phyloP scores from a whole-genome alignment of 495 filamentous ascomycete species.

The Aspergillus taichungensis region DNA sequence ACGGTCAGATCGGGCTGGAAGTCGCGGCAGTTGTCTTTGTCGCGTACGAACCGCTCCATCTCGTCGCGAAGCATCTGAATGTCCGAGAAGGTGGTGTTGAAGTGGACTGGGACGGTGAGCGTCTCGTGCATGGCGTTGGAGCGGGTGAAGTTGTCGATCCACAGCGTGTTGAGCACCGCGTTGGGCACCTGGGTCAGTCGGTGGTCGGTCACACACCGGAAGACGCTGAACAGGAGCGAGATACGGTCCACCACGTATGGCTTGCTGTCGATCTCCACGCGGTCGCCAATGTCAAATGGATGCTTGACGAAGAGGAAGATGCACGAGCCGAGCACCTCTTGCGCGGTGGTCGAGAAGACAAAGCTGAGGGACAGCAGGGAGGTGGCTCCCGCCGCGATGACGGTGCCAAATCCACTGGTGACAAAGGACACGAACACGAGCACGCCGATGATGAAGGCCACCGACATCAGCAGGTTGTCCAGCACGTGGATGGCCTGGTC shows the following conservation, averaged over 20 bases:
- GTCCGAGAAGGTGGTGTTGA: conserved; percentile 80
- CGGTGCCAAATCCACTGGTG: conserved; percentile 73
- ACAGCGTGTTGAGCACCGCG: conserved; percentile 78
- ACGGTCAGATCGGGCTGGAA: conserved; percentile 80
- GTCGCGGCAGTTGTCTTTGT: conserved; percentile 81
- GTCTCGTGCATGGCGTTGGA: conserved; percentile 87
- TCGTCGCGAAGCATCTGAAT: conserved; percentile 73
- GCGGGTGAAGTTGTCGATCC: conserved; percentile 88
- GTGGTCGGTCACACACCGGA: conserved; percentile 71
- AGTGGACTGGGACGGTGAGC: conserved; percentile 67
- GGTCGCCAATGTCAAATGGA: conserved; percentile 86
- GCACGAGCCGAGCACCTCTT: conserved; percentile 91
- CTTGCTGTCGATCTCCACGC: conserved; percentile 68
- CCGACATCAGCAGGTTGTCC: conserved; percentile 69
- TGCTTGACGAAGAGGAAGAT: conserved; percentile 99
- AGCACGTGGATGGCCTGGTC: conserved; percentile 88
- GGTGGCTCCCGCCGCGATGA: conserved; percentile 91
- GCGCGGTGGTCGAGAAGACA: conserved; percentile 81
- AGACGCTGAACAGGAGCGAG: conserved; percentile 87
- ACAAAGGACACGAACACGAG: conserved; percentile 89
- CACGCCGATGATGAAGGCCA: conserved; percentile 71
- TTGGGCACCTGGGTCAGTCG: conserved; percentile 87
- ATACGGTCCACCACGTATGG: conserved; percentile 86
- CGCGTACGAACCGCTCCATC: conserved; percentile 73
- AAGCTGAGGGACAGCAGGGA: conserved; percentile 88